A percentile compares a stretch with the other conserved stretches of the same genome.
phyloP scores from a whole-genome alignment of 768 basidiomycete species.

The Mycena haematopus region DNA sequence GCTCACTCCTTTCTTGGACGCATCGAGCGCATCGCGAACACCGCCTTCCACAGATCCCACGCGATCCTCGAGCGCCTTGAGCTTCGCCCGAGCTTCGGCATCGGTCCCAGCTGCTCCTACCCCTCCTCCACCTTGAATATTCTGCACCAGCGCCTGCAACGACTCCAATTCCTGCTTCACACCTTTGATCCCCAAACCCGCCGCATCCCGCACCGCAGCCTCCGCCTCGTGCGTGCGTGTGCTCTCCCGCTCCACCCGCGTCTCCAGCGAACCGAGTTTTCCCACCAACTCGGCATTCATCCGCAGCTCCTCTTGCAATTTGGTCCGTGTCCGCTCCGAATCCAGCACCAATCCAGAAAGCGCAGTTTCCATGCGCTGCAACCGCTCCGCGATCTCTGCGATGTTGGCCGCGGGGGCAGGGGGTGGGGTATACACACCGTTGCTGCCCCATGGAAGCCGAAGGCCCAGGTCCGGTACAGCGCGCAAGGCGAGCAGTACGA shows the following conservation, averaged over 20 bases:
- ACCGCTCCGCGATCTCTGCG: slow-evolving; percentile 65
- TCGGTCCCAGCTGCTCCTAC: slow-evolving; percentile 44
- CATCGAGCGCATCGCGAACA: slow-evolving; percentile 28
- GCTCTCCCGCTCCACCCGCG: slow-evolving; percentile 47
- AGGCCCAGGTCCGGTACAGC: slow-evolving; percentile 40
- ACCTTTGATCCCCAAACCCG: slow-evolving; percentile 52
- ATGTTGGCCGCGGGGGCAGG: slow-evolving; percentile 68
- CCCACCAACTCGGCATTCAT: slow-evolving; percentile 58
- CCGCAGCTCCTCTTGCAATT: slow-evolving; percentile 59
- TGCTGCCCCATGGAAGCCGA: slow-evolving; percentile 30
- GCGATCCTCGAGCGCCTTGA: slow-evolving; percentile 67
- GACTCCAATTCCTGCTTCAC: slow-evolving; percentile 64
- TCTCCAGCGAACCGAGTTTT: slow-evolving; percentile 63
- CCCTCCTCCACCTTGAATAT: slow-evolving; percentile 28
- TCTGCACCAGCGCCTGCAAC: slow-evolving; percentile 51
- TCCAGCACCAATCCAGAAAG: slow-evolving; percentile 66
- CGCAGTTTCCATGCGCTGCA: slow-evolving; percentile 68
- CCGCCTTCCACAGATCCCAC: slow-evolving; percentile 52
- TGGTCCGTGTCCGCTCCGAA: slow-evolving; percentile 53
- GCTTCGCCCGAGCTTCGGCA: slow-evolving; percentile 60
- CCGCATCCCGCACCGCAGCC: slow-evolving; percentile 49
- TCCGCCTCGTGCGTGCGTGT: slow-evolving; percentile 59
- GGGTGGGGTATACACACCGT: slow-evolving; percentile 55
- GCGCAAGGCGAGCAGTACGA: slow-evolving; percentile 39
- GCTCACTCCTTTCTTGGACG: slow-evolving; percentile 27